A percentile compares a stretch with the other conserved stretches of the same genome.
Conservation (phyloP, 1,284 basidiomycete species). For the Sanghuangporus sanghuang region DNA sequence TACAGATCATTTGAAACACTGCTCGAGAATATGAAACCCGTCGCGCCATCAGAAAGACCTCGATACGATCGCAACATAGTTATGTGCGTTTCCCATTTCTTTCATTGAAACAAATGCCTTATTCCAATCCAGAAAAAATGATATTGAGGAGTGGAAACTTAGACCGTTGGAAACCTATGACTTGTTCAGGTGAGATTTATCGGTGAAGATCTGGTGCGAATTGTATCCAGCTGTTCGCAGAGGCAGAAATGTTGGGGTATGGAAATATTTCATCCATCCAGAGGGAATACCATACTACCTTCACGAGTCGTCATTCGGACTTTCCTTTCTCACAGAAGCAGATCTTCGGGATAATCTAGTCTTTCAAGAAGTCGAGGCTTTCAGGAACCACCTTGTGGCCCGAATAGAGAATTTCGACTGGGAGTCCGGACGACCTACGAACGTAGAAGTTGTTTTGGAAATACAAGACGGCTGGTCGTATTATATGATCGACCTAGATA, state of each 20-base stretch:
- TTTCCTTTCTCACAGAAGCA: not conserved
- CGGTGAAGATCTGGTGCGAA: not conserved
- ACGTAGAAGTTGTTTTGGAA: slow-evolving; percentile 6
- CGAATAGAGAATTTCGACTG: not conserved
- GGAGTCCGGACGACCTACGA: not conserved
- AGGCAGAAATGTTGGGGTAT: not conserved
- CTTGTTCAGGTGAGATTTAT: not conserved
- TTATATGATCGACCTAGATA: slow-evolving; percentile 7
- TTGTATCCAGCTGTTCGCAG: not conserved
- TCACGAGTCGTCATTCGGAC: not conserved
- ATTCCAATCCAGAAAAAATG: not conserved
- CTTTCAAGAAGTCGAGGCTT: not conserved
- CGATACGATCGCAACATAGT: slow-evolving; percentile 5
- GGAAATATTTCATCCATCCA: slow-evolving; percentile 11
- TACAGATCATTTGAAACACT: not conserved
- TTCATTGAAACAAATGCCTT: not conserved
- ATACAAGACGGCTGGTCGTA: not conserved
- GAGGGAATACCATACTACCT: slow-evolving; percentile 12
- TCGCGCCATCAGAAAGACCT: not conserved
- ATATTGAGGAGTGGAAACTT: not conserved
- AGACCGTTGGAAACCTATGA: not conserved
- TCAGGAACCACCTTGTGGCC: slow-evolving; percentile 1
- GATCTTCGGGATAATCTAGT: not conserved
- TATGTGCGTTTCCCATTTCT: not conserved
- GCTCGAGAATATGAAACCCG: not conserved